Percentiles rank a stretch among this genome's conserved stretches.
phyloP scores from a whole-genome alignment of 148 eudicot species.

The Nyssa sinensis region DNA sequence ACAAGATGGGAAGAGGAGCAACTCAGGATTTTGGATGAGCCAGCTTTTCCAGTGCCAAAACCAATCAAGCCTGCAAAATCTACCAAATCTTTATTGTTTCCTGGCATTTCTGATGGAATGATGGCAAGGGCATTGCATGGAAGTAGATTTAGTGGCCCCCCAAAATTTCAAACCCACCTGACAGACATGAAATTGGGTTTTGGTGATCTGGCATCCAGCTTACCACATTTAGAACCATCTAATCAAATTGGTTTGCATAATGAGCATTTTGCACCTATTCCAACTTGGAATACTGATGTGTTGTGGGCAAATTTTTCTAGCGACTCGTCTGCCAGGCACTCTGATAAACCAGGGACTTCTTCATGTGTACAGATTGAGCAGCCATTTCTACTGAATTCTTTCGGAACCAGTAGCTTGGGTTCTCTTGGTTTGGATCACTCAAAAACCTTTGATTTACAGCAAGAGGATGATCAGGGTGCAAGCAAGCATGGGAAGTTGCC shows the following conservation, averaged over 20 bases:
- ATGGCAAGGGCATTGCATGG: conserved; percentile 74
- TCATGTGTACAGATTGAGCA: conserved; percentile 42
- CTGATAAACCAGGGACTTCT: conserved; percentile 45
- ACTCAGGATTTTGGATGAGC: conserved; percentile 58
- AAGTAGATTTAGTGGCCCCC: conserved; percentile 49
- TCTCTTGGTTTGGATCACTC: conserved; percentile 35
- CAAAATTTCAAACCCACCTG: conserved; percentile 58
- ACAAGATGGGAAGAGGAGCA: conserved; percentile 87
- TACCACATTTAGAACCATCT: conserved; percentile 39
- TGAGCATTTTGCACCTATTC: conserved; percentile 36
- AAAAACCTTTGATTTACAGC: conserved; percentile 33
- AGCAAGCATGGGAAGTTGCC: conserved; percentile 35
- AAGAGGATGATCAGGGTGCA: conserved; percentile 27
- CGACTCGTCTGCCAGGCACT: conserved; percentile 44
- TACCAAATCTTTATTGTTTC: conserved; percentile 41
- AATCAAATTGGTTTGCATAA: conserved; percentile 32
- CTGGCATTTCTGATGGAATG: conserved; percentile 79
- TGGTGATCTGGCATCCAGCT: conserved; percentile 44
- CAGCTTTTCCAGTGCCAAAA: conserved; percentile 36
- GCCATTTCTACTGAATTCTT: conserved; percentile 41
- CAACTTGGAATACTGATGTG: conserved; percentile 42
- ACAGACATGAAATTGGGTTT: conserved; percentile 90
- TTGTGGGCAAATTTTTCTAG: conserved; percentile 36
- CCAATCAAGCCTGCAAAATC: conserved; percentile 39
- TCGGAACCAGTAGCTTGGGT: conserved; percentile 35